phyloP scores from a whole-genome alignment of 345 rosid species.

The Euphorbia tirucalli region DNA sequence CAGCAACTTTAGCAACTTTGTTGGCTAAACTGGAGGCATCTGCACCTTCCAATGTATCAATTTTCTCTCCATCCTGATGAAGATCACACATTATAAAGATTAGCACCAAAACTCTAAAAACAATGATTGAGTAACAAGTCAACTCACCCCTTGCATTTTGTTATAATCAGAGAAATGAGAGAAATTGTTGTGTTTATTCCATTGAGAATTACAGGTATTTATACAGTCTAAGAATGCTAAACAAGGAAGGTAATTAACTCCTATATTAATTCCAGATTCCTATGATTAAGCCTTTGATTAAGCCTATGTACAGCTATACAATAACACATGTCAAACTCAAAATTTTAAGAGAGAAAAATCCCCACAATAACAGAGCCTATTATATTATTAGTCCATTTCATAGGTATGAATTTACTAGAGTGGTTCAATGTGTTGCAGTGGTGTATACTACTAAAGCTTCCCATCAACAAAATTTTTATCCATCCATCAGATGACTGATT shows the following conservation, averaged over 20 bases:
- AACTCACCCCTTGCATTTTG: no score
- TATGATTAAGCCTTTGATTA: no score
- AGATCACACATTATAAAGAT: background rate
- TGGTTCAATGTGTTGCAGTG: background rate
- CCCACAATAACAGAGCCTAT: background rate
- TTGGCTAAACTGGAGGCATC: slow-evolving; percentile 96
- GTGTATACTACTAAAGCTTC: background rate
- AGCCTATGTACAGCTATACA: no score
- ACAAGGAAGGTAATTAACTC: no score
- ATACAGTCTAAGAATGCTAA: no score
- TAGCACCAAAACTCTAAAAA: background rate
- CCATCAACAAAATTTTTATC: background rate
- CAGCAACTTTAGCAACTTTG: slow-evolving; percentile 77
- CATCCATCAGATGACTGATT: background rate
- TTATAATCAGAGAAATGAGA: no score
- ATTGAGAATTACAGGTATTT: no score
- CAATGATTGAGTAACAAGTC: background rate
- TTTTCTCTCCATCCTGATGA: slow-evolving; percentile 68
- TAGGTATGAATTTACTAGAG: background rate
- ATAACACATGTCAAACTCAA: background rate
- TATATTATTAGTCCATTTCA: background rate
- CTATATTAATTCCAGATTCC: no score
- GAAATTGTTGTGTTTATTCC: no score
- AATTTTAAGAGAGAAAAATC: background rate
- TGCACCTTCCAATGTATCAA: slow-evolving; percentile 90